Evolutionary conservation across 768 basidiomycete species (phyloP).

Genomic region (Boletus tylopilopsis): DNA sequence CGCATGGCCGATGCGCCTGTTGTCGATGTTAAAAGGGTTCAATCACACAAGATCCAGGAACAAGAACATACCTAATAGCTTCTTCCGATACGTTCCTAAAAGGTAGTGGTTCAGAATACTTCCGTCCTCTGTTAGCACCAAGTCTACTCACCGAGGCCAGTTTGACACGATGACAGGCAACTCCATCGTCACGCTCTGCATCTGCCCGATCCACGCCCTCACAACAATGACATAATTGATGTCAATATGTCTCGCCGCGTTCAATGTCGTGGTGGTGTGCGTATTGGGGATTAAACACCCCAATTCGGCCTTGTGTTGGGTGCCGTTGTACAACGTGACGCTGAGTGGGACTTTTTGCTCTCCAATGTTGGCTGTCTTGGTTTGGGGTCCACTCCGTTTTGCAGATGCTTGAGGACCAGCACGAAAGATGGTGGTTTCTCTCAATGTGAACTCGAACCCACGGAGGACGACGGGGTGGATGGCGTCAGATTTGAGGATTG

Average conservation of each 20-base stretch:
- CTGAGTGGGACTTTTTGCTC: slow-evolving; percentile 74
- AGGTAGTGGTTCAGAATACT: neutral
- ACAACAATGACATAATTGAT: slow-evolving; percentile 76
- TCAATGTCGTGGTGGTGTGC: slow-evolving; percentile 79
- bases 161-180: slow-evolving; percentile 80
- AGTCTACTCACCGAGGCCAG: slow-evolving; percentile 67
- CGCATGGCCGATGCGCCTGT: slow-evolving; percentile 48
- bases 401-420: slow-evolving; percentile 47
- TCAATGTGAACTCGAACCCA: slow-evolving; percentile 78
- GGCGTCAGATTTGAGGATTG: slow-evolving; percentile 68
- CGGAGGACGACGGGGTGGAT: slow-evolving; percentile 69
- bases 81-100: slow-evolving; percentile 68
- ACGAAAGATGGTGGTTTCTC: slow-evolving; percentile 75
- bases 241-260: slow-evolving; percentile 80
- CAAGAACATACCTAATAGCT: slow-evolving; percentile 46
- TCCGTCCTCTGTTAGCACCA: neutral
- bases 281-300: slow-evolving; percentile 63
- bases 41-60: neutral
- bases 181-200: slow-evolving; percentile 62
- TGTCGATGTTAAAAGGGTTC: neutral
- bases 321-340: slow-evolving; percentile 69
- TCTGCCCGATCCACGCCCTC: slow-evolving; percentile 72
- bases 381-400: slow-evolving; percentile 59
- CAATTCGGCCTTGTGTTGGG: slow-evolving; percentile 69
- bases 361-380: slow-evolving; percentile 50